Conservation (phyloP, 2,329 filamentous ascomycete genomes). For the Arthrobotrys sphaeroides region DNA sequence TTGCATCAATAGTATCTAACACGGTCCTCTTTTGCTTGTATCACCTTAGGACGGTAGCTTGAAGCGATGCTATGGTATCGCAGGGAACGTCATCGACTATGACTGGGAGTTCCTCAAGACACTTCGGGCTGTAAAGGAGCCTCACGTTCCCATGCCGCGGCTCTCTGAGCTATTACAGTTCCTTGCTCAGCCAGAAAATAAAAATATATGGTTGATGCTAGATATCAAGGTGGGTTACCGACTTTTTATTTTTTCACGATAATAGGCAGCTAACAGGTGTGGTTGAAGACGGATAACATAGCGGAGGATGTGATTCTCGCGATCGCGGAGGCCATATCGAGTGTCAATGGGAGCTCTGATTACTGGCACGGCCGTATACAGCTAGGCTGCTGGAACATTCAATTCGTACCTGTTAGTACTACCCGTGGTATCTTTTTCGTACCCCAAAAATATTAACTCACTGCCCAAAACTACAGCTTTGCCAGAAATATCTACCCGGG, state of each 20-base stretch:
- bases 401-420: constrained; percentile 57
- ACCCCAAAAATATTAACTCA: not conserved
- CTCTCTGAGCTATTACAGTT: constrained; percentile 78
- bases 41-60: constrained; percentile 73
- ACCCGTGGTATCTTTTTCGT: not conserved
- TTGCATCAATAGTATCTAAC: not conserved
- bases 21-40: not conserved
- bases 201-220: constrained; percentile 80
- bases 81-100: constrained; percentile 76
- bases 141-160: constrained; percentile 76
- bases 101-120: constrained; percentile 77
- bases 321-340: constrained; percentile 71
- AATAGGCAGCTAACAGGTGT: not conserved
- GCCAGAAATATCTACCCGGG: constrained; percentile 56
- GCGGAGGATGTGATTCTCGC: constrained; percentile 75
- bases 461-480: constrained; percentile 41
- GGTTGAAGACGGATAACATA: constrained; percentile 72
- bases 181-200: constrained; percentile 71
- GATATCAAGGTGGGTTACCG: constrained; percentile 79
- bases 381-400: constrained; percentile 83
- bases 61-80: constrained; percentile 81
- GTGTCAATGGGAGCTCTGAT: constrained; percentile 62
- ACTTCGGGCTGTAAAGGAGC: constrained; percentile 73
- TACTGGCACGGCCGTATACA: constrained; percentile 78
- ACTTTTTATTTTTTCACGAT: not conserved